Base-by-base conservation (phyloP, 768 basidiomycete species). In the Goffeauzyma gilvescens region DNA sequence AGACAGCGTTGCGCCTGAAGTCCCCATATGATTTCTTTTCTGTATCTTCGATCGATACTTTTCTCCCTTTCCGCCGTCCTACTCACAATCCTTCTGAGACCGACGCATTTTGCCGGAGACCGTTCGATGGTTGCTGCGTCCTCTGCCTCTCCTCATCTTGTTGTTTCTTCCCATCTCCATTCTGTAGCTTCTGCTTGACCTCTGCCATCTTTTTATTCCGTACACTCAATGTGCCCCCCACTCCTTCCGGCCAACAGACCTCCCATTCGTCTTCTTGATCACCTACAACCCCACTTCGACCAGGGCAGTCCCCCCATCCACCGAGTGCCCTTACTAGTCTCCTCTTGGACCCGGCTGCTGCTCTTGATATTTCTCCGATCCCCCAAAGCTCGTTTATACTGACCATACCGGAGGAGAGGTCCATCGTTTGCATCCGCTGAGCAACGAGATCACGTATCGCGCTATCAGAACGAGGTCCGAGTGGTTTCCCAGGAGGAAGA, bases 371-470 rank as follows among this genome's bases (percentile, higher is more conserved):
- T 23, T 51, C 50, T 18, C 37, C 40, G 17, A 48, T 42, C 1
- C 49, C 49, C 62, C 62, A 63, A 15, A 65, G 25, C 32, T 60
- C 59, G 6, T 37, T 34, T 32, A 65, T 7, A 18, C 42, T 48
- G 14, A 63, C 55, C 32, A 53, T 37, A n/a, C n/a, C n/a, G n/a
- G n/a, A 4, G 49, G 52, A 1, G 54, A 34, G 8, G 49, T 35
- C 64, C 62, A 63, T 4, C 28, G 23, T n/a, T 21, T 37, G 15
- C 43, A 60, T 39, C 14, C 45, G 32, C 5, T 50, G 46, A 26
- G 37, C 46, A 6, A 63, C 54, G 24, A 33, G 42, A 20, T 48
- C 38, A 10, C 54, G 32, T 15, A 62, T 51, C 21, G 44, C 48
- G 12, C 35, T 27, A 7, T 38, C 41, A 7, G 31, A 27, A 1